Percentiles rank a stretch among this genome's conserved stretches.
These are phyloP conservation scores for Cladosporium sp. DNA, from an alignment of 2,329 filamentous ascomycete genomes.

Conservation along the genomic window DNA sequence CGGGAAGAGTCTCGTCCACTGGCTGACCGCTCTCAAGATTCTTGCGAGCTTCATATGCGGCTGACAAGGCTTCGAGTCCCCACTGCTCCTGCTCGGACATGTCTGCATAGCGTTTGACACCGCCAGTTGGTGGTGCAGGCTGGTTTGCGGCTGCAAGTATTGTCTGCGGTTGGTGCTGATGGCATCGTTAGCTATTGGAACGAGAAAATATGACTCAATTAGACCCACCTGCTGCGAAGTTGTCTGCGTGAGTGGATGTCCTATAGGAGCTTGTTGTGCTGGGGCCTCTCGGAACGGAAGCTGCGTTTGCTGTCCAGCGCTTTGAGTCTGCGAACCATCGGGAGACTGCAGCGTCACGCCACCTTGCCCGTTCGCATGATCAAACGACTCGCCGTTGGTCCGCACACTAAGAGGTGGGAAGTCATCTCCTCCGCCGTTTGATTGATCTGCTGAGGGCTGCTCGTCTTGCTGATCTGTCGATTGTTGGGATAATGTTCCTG, in stretches of 20 bases:
- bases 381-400: constrained; percentile 40
- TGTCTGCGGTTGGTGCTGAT: constrained; percentile 4
- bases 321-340: constrained; percentile 18
- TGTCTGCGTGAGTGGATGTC: constrained; percentile 10
- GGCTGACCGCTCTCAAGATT: constrained; percentile 23
- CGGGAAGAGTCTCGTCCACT: constrained; percentile 28
- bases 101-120: constrained; percentile 46
- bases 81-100: constrained; percentile 59
- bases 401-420: constrained; percentile 58
- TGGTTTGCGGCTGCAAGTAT: constrained; percentile 1
- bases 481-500: constrained; percentile 41
- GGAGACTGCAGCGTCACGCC: constrained; percentile 23
- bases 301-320: constrained; percentile 22
- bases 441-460: constrained; percentile 20
- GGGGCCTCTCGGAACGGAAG: constrained; percentile 24
- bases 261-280: constrained; percentile 24
- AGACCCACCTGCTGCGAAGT: constrained; percentile 1
- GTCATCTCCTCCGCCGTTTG: constrained; percentile 48
- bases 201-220: constrained; percentile 17
- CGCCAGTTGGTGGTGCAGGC: constrained; percentile 1
- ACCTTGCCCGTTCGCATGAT: constrained; percentile 20
- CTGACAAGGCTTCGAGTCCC: constrained; percentile 56
- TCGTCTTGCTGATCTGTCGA: constrained; percentile 55
- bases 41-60: constrained; percentile 38
- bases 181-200: neutral